phyloP scores from a whole-genome alignment of 1,284 basidiomycete species.

The Leccinum fallax region DNA sequence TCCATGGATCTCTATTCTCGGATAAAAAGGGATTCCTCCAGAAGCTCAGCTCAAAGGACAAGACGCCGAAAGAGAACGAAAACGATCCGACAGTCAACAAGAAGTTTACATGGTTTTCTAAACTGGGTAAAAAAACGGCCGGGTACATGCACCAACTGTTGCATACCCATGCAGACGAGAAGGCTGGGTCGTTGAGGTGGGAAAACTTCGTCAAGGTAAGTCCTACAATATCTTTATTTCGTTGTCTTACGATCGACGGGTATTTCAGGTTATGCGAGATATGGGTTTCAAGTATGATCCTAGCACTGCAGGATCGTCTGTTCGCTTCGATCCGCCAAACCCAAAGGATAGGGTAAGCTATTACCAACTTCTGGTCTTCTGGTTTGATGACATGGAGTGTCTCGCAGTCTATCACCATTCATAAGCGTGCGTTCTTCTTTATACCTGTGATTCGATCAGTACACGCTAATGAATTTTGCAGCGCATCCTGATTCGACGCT shows the following conservation, averaged over 20 bases:
- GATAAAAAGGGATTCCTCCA: slow-evolving; percentile 53
- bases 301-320: slow-evolving; percentile 78
- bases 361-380: slow-evolving; percentile 2
- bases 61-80: slow-evolving; percentile 41
- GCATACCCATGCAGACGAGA: slow-evolving; percentile 56
- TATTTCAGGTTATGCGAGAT: slow-evolving; percentile 66
- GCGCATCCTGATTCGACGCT: slow-evolving; percentile 75
- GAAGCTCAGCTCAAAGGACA: slow-evolving; percentile 45
- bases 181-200: slow-evolving; percentile 72
- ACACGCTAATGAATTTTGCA: slow-evolving; percentile 28
- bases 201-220: slow-evolving; percentile 61
- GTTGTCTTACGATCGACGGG: not conserved
- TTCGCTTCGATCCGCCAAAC: slow-evolving; percentile 75
- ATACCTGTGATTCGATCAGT: not conserved
- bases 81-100: slow-evolving; percentile 37
- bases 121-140: slow-evolving; percentile 59
- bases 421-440: slow-evolving; percentile 61
- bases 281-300: slow-evolving; percentile 76
- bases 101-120: slow-evolving; percentile 57
- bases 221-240: not conserved
- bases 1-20: slow-evolving; percentile 53
- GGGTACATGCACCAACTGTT: slow-evolving; percentile 66
- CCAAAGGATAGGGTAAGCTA: slow-evolving; percentile 52
- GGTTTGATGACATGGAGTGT: slow-evolving; percentile 7
- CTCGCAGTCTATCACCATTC: slow-evolving; percentile 67